Evolutionary conservation across 352 stramenopile genomes (phyloP).

Genomic region (Globisporangium polare): DNA sequence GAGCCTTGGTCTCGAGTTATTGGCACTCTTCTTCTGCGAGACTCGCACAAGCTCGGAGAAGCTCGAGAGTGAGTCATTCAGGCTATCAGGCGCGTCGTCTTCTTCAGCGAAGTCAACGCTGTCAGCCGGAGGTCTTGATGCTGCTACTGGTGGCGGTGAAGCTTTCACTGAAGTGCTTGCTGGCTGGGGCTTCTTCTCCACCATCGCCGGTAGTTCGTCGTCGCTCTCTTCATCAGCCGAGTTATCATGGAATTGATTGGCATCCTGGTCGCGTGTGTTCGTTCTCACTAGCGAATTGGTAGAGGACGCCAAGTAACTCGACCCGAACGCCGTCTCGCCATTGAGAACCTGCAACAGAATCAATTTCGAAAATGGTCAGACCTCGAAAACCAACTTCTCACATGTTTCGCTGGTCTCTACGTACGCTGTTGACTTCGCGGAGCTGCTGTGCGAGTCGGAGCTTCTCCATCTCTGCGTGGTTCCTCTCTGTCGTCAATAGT

Average conservation of each 20-base stretch:
- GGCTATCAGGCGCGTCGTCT: slow-evolving; percentile 1
- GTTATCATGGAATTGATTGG: slow-evolving; percentile 1
- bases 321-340: slow-evolving; percentile 42
- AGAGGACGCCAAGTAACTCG: slow-evolving; percentile 39
- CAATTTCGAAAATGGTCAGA: neutral
- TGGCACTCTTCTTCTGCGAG: neutral
- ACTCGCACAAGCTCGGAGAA: slow-evolving; percentile 29
- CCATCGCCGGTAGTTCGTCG: slow-evolving; percentile 46
- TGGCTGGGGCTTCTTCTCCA: slow-evolving; percentile 32
- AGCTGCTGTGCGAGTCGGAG: slow-evolving; percentile 58
- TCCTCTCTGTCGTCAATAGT: slow-evolving; percentile 41
- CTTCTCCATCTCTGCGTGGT: slow-evolving; percentile 60
- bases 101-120: neutral
- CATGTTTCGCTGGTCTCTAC: slow-evolving; percentile 3
- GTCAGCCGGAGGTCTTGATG: neutral
- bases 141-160: neutral
- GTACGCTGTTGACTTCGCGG: slow-evolving; percentile 66
- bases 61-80: slow-evolving; percentile 29
- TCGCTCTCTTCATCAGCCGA: slow-evolving; percentile 28
- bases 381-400: neutral
- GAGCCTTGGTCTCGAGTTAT: neutral
- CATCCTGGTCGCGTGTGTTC: slow-evolving; percentile 7
- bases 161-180: neutral
- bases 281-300: slow-evolving; percentile 1
- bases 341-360: slow-evolving; percentile 45